Evolutionary conservation across 345 rosid genomes (phyloP).

Genomic region (Populus deltoides): DNA sequence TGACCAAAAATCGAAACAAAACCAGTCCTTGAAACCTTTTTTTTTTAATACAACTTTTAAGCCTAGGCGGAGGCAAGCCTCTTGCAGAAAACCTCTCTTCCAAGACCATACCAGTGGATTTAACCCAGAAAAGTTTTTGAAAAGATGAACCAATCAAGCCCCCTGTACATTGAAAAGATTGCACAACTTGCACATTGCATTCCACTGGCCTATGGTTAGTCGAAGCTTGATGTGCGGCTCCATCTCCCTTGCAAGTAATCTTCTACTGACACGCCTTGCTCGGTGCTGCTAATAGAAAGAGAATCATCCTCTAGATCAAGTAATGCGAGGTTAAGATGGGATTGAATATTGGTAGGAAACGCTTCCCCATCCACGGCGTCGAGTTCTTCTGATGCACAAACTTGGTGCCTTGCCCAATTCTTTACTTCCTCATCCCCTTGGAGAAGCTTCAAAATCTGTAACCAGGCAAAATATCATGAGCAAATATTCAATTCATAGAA

Average conservation of each 20-base stretch:
- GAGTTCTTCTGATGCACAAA: constrained; percentile 43
- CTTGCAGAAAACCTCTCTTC: constrained; percentile 52
- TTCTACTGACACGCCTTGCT: constrained; percentile 55
- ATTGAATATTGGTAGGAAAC: constrained; percentile 54
- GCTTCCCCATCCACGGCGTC: constrained; percentile 50
- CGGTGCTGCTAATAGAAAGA: constrained; percentile 53
- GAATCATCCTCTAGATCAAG: constrained; percentile 77
- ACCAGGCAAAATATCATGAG: background rate
- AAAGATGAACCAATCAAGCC: background rate
- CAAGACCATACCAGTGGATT: constrained; percentile 29
- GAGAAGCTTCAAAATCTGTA: constrained; percentile 74
- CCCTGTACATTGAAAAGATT: constrained; percentile 20
- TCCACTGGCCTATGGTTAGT: constrained; percentile 24
- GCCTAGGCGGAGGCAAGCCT: constrained; percentile 45
- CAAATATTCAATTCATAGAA: constrained; percentile 3
- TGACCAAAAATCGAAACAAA: background rate
- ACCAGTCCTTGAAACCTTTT: background rate
- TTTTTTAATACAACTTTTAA: background rate
- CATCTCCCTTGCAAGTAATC: constrained; percentile 76
- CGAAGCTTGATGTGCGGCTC: constrained; percentile 78
- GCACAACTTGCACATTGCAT: background rate
- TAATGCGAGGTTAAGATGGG: constrained; percentile 79
- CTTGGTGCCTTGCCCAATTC: constrained; percentile 64
- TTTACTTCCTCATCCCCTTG: constrained; percentile 71
- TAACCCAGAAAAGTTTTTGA: background rate